Conservation (phyloP, 2,329 filamentous ascomycete species). For the Fusarium proliferatum region DNA sequence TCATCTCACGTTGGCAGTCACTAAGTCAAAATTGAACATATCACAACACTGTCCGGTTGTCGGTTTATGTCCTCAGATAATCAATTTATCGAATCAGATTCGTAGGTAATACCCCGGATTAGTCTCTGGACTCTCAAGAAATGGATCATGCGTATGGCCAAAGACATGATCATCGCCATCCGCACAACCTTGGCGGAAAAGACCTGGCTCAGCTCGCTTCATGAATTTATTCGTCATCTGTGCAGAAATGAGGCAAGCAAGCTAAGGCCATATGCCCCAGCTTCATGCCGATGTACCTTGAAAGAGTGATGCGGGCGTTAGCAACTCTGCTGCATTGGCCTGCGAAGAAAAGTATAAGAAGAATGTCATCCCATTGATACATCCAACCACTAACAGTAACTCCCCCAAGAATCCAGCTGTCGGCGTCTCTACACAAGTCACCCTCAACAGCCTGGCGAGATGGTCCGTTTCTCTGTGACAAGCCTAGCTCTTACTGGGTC, state of each 20-base stretch:
- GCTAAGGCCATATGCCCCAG: background rate
- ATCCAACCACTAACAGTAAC: background rate
- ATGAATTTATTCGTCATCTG: background rate
- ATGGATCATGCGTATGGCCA: background rate
- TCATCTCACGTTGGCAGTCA: background rate
- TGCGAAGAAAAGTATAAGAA: background rate
- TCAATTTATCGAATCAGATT: background rate
- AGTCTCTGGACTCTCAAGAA: rapidly evolving
- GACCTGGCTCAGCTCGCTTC: background rate
- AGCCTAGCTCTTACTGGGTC: background rate
- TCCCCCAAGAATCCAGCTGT: background rate
- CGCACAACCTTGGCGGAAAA: background rate
- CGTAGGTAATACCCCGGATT: background rate
- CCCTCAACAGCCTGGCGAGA: background rate
- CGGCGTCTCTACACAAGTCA: background rate
- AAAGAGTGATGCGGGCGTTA: background rate
- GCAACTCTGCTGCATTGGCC: background rate
- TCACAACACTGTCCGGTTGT: background rate
- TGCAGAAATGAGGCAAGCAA: background rate
- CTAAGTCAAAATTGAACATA: rapidly evolving
- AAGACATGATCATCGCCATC: background rate
- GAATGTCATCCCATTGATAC: background rate
- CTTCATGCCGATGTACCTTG: background rate
- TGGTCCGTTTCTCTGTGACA: background rate
- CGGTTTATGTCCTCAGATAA: background rate